A percentile compares a stretch with the other conserved stretches of the same genome.
These are phyloP conservation scores for Cucumis cinereus DNA, from an alignment of 306 rosid genomes.

Conservation along the genomic window DNA sequence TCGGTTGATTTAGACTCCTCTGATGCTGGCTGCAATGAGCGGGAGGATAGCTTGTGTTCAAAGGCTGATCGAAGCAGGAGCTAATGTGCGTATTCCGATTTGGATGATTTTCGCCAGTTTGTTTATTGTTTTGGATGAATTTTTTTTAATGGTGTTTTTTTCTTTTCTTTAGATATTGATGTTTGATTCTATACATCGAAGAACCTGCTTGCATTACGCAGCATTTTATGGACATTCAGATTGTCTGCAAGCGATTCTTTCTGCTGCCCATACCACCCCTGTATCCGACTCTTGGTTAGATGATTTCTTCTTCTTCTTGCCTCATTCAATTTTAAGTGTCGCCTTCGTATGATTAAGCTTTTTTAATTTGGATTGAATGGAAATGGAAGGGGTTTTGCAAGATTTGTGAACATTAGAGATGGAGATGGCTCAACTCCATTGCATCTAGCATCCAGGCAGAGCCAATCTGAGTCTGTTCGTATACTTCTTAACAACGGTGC, in stretches of 20 bases:
- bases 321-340: not conserved
- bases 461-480: constrained; percentile 46
- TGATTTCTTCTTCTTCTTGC: not conserved
- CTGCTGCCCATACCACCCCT: constrained; percentile 53
- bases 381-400: constrained; percentile 62
- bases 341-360: not conserved
- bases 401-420: constrained; percentile 89
- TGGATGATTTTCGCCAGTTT: not conserved
- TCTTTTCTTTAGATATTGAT: constrained; percentile 41
- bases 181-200: constrained; percentile 63
- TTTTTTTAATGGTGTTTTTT: not conserved
- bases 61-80: constrained; percentile 69
- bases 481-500: constrained; percentile 72
- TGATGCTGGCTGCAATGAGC: constrained; percentile 77
- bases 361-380: constrained; percentile 9
- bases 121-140: not conserved
- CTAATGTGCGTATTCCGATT: constrained; percentile 43
- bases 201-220: constrained; percentile 86
- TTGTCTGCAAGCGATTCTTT: constrained; percentile 64
- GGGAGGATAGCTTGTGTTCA: constrained; percentile 53
- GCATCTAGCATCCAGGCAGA: constrained; percentile 76
- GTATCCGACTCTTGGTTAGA: constrained; percentile 73
- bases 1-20: constrained; percentile 44
- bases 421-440: constrained; percentile 74
- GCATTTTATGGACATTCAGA: constrained; percentile 64